Base-by-base conservation (phyloP, 1,284 basidiomycete species). In the Apiotrichum akiyoshidainum region DNA sequence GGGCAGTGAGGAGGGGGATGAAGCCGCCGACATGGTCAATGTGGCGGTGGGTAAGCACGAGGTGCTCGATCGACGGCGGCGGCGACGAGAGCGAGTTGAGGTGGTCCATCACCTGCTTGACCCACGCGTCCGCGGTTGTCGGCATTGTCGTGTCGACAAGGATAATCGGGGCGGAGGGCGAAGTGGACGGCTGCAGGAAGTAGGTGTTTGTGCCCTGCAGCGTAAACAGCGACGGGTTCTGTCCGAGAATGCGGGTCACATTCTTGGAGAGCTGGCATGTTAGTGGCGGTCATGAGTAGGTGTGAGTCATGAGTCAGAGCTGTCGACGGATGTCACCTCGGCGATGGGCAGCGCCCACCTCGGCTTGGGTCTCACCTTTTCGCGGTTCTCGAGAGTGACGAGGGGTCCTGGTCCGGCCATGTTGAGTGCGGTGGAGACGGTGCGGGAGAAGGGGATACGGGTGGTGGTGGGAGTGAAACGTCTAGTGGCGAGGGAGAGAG, bases 161-260 rank as follows among this genome's bases (percentile, higher is more conserved):
- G 52, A 89, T 74, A 84, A 91, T 5, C 84, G 89, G 65, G 83
- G 85, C 58, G 78, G 77, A 63, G 76, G 80, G 37, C 89, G 88
- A 68, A 1, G 68, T 71, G n/a, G 70, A 65, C 6, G 72, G 72
- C 52, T 74, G 72, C 49, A 97, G 74, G 60, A 98, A 82, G 73
- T 97, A 98, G 1, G 92, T 95, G 73, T 97, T 97, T 1, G 94
- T 98, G 84, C 90, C 92, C 82, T 95, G 90, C 1, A 97, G 81
- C 0, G 93, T 95, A 76, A 91, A 94, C 63, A 89, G 86, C 5
- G 92, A 89, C 8, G 92, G 92, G 70, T 96, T 96, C 85, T 94
- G 80, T 0, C 80, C 81, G 2, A 83, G 73, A 50, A 83, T 71
- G 26, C 81, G 78, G 12, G 79, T 78, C 46, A 80, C 74, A 53